Base-by-base conservation (phyloP, 441 rosid genomes). In the Viola pubescens region DNA sequence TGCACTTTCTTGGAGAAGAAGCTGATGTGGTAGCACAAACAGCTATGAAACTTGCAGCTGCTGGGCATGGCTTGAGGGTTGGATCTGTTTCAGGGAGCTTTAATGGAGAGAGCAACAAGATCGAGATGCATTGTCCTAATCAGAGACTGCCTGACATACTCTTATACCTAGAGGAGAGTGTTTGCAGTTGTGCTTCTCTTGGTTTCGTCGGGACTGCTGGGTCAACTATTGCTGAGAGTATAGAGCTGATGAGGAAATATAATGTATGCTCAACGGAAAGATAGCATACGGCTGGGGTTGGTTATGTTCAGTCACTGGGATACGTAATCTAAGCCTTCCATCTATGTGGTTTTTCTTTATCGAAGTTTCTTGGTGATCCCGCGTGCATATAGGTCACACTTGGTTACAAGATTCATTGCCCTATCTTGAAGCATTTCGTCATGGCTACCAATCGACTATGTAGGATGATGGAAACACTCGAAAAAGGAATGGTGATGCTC, bases 201-300 rank as follows among this genome's bases (percentile, higher is more conserved):
- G 97, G 97, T 54, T 90, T 88, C 37, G 79, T 90, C 64, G 96
- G 96, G 61, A 90, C 99, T 40, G 76, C 87, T 7, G 99, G 96
- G 48, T 90, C 96, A n/a, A 90, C 97, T 3, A 86, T 94, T 72
- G 95, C 91, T 1, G 91, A 82, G 48, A 86, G 76, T 73, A 70
- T 89, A 67, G 91, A 79, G 77, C 69, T 69, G 71, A 82, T 84
- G 88, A 81, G 96, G 76, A 94, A 83, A 68, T 71, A 41, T 10
- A 68, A 73, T 52, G 76, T 67, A 19, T 88, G 95, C 66, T 73
- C 72, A n/a, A 62, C 59, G 52, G 37, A 65, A 11, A 70, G 39
- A 9, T 71, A 60, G 62, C 5, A 43, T 40, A 37, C 37, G 57
- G 42, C 59, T 42, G 57, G 42, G 56, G 37, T 10, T 37, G 7